phyloP scores from a whole-genome alignment of 306 rosid species.

The Lathyrus tuberosus region DNA sequence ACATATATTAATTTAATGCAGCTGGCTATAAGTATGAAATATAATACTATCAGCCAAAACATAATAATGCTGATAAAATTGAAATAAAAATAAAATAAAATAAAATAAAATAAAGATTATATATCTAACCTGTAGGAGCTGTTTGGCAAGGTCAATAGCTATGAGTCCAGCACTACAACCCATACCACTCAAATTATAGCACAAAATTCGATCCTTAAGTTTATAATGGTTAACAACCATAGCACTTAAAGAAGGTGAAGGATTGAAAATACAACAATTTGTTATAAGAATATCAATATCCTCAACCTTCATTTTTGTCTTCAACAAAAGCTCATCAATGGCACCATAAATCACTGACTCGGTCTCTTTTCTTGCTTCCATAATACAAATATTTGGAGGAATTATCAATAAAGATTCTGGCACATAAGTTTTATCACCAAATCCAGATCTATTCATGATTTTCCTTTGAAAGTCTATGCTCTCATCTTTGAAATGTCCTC shows the following conservation, averaged over 20 bases:
- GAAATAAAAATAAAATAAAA: background rate
- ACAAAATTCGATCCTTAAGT: constrained; percentile 10
- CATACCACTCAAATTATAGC: constrained; percentile 46
- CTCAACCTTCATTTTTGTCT: constrained; percentile 31
- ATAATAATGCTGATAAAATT: background rate
- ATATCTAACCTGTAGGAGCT: constrained; percentile 40
- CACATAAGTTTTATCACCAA: constrained; percentile 33
- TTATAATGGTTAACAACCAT: constrained; percentile 41
- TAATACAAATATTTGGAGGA: constrained; percentile 29
- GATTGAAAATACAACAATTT: constrained; percentile 39
- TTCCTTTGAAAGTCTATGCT: constrained; percentile 9
- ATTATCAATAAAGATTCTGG: constrained; percentile 6
- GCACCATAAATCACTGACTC: constrained; percentile 28
- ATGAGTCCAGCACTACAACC: constrained; percentile 51
- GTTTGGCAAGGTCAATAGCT: constrained; percentile 43
- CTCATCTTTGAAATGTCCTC: constrained; percentile 15
- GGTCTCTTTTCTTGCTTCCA: constrained; percentile 20
- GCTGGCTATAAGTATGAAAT: background rate
- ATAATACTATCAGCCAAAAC: background rate
- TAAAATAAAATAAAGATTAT: too few species aligned
- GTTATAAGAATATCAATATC: constrained; percentile 39
- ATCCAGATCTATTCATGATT: constrained; percentile 26
- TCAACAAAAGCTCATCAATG: constrained; percentile 39
- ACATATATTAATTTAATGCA: background rate
- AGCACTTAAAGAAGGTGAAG: constrained; percentile 36